phyloP scores from a whole-genome alignment of 768 basidiomycete species.

The Sarcodon sp. region DNA sequence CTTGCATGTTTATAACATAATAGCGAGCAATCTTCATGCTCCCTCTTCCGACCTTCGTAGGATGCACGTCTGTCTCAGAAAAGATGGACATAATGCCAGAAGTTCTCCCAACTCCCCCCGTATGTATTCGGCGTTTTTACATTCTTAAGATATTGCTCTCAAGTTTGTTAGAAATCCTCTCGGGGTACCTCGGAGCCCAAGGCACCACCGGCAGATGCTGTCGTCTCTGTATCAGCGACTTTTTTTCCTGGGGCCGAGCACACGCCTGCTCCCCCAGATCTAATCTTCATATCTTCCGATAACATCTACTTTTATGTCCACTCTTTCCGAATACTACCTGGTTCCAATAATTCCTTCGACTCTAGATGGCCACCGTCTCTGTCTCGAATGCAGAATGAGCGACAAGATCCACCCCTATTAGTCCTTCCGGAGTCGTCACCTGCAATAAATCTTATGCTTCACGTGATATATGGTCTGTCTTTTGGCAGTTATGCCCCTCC shows the following conservation, averaged over 20 bases:
- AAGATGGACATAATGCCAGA: too few species aligned
- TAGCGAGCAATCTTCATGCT: too few species aligned
- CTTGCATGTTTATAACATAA: too few species aligned
- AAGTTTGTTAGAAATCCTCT: not conserved
- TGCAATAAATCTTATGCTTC: constrained; percentile 19
- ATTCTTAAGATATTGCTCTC: too few species aligned
- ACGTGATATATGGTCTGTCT: constrained; percentile 17
- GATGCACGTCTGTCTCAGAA: too few species aligned
- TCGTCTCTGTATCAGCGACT: constrained; percentile 10
- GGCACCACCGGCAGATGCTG: not conserved
- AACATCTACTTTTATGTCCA: constrained; percentile 19
- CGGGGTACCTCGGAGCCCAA: too few species aligned
- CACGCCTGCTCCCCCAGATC: constrained; percentile 6
- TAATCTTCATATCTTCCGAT: constrained; percentile 15
- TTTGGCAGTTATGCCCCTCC: constrained; percentile 13
- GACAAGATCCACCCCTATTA: constrained; percentile 17
- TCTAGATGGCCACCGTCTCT: not conserved
- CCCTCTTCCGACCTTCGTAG: too few species aligned
- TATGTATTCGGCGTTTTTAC: too few species aligned
- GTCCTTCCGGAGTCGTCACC: constrained; percentile 13
- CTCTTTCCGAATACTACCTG: constrained; percentile 4
- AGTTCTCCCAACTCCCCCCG: too few species aligned
- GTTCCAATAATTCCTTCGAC: constrained; percentile 14
- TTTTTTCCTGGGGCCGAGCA: constrained; percentile 8
- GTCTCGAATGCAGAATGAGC: constrained; percentile 3